Evolutionary conservation across 148 eudicot species (phyloP).

Genomic region (Chenopodium suecicum): DNA sequence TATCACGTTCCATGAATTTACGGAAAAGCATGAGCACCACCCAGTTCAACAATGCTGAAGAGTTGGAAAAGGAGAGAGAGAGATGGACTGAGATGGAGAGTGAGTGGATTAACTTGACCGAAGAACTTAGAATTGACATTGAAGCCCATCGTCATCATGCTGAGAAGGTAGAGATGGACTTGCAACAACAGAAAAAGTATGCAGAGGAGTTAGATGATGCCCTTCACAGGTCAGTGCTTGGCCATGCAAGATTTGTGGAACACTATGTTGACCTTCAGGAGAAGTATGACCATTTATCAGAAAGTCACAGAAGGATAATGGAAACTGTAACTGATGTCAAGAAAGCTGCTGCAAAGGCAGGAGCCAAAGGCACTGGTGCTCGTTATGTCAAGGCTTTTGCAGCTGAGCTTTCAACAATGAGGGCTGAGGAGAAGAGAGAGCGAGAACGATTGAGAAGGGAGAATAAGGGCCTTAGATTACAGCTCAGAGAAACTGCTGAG

Average conservation of each 20-base stretch:
- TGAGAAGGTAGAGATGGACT: conserved; percentile 67
- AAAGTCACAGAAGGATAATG: conserved; percentile 66
- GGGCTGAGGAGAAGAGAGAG: conserved; percentile 84
- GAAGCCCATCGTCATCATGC: conserved; percentile 64
- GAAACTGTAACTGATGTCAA: conserved; percentile 76
- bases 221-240: conserved; percentile 64
- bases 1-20: conserved; percentile 69
- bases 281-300: conserved; percentile 66
- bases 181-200: conserved; percentile 65
- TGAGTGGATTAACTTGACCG: conserved; percentile 94
- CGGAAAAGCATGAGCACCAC: conserved; percentile 57
- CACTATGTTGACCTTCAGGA: conserved; percentile 90
- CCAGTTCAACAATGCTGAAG: conserved; percentile 53
- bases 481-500: conserved; percentile 93
- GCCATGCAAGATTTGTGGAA: conserved; percentile 82
- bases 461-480: conserved; percentile 67
- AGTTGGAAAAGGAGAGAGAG: conserved; percentile 75
- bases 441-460: conserved; percentile 73
- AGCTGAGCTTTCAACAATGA: conserved; percentile 67
- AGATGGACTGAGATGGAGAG: conserved; percentile 99
- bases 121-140: conserved; percentile 82
- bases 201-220: conserved; percentile 89
- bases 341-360: conserved; percentile 84
- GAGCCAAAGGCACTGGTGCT: conserved; percentile 74
- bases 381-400: conserved; percentile 83